Base-by-base conservation (phyloP, 371 early-diverging fungal genomes). In the Nosema granulosis region DNA sequence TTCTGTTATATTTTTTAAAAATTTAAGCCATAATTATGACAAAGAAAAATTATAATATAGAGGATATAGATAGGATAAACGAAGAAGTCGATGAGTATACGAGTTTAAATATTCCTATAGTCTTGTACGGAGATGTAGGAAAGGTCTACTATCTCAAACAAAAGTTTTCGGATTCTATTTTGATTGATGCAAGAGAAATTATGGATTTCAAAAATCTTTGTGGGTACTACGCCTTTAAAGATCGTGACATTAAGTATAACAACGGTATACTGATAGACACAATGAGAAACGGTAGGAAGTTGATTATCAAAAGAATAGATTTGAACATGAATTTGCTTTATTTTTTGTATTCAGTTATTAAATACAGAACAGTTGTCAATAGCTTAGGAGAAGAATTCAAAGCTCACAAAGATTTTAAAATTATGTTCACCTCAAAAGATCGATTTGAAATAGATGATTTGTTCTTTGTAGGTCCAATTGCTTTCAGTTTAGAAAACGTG, bases 261-360 rank as follows among this genome's bases (percentile, higher is more conserved):
- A 94, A 95, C 82, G 96, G 96, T 38, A 86, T 92, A 1, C 87
- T 98, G 0, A 92, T 93, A 3, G 88, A 90, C 82, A 95, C 97
- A 0, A 89, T 96, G 3, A 87, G 88, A 52, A 86, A 90, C 9
- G 97, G 97, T 32, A 89, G 92, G 74, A 94, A 94, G 93, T 89
- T 98, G 29, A 84, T 97, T 72, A 87, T 98, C 20, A 97, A 96
- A 85, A 96, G 96, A 86, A 90, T 97, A 85, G 97, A 98, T 84
- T 85, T 94, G 77, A 74, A 74, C 35, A 16, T 50, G 2, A 71
- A 52, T 37, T 34, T 80, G 50, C 24, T 63, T 20, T 73, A 77
- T 20, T 77, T 66, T 72, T 54, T 80, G 22, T 35, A 18, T 35
- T 56, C 77, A 0, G 74, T 76, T 12, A 29, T 80, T n/a, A 54